phyloP scores from a whole-genome alignment of 176 grass and related monocot species.

The Eremochloa ophiuroides region DNA sequence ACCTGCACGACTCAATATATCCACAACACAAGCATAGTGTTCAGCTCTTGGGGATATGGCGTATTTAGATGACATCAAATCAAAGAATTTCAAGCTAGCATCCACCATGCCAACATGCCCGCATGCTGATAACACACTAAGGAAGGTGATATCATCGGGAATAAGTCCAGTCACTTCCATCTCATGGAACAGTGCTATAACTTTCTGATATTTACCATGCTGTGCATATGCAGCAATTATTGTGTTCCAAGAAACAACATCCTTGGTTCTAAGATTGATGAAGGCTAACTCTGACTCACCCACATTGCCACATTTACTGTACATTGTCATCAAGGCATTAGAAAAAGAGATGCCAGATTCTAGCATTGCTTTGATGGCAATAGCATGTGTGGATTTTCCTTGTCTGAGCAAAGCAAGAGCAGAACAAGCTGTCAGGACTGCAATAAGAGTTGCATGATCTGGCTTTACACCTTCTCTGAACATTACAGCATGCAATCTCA shows the following conservation, averaged over 20 bases:
- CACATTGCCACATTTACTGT: constrained; percentile 80
- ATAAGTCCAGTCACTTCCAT: constrained; percentile 45
- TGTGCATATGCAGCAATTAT: constrained; percentile 79
- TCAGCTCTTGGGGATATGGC: constrained; percentile 48
- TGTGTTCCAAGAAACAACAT: constrained; percentile 75
- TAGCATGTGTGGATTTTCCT: constrained; percentile 62
- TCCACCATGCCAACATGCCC: constrained; percentile 71
- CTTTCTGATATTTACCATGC: constrained; percentile 72
- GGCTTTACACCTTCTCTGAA: constrained; percentile 50
- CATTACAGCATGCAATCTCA: constrained; percentile 66
- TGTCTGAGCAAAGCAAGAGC: constrained; percentile 68
- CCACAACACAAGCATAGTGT: constrained; percentile 86
- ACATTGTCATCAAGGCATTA: constrained; percentile 91
- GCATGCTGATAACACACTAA: constrained; percentile 68
- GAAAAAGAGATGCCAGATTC: constrained; percentile 53
- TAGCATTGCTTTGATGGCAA: constrained; percentile 70
- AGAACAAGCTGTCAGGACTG: constrained; percentile 66
- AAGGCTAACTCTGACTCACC: constrained; percentile 64
- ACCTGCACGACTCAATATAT: constrained; percentile 70
- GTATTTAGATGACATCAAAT: constrained; percentile 66
- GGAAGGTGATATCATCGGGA: constrained; percentile 74
- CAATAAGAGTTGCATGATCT: constrained; percentile 78
- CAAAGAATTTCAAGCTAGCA: constrained; percentile 71
- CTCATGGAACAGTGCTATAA: constrained; percentile 60
- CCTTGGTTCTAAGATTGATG: constrained; percentile 36